phyloP scores from a whole-genome alignment of 768 basidiomycete genomes.

The Rhodotorula paludigena region DNA sequence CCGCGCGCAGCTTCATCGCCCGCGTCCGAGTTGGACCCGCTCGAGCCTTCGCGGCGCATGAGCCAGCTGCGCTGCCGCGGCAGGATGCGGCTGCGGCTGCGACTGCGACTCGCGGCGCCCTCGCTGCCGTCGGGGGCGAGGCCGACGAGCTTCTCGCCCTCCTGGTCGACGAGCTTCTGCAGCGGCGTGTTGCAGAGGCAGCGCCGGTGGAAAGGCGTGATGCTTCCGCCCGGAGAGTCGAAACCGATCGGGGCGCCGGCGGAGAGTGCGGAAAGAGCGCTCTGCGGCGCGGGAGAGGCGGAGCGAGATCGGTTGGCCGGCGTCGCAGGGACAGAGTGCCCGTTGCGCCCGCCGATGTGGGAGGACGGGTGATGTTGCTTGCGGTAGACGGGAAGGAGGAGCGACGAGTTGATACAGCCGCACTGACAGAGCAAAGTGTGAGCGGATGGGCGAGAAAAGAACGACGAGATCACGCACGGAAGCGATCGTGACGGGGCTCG shows the following conservation, averaged over 20 bases:
- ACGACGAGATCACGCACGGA: conserved; percentile 7
- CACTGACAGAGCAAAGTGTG: conserved; percentile 1
- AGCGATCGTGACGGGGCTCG: conserved; percentile 19
- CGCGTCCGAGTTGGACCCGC: not conserved
- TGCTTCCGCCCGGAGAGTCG: conserved; percentile 6
- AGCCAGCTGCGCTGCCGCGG: not conserved
- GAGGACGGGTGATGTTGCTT: not conserved
- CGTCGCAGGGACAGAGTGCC: not conserved
- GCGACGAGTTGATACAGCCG: conserved; percentile 29
- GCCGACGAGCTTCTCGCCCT: conserved; percentile 22
- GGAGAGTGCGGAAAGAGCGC: not conserved
- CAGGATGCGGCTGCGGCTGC: not conserved
- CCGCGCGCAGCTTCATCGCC: not conserved
- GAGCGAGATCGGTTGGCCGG: not conserved
- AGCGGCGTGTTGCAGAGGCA: conserved; percentile 32
- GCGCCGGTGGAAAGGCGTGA: conserved; percentile 31
- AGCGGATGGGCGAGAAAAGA: not conserved
- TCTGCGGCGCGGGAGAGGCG: not conserved
- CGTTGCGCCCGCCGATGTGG: not conserved
- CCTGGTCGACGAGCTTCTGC: conserved; percentile 15
- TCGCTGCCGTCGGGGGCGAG: conserved; percentile 23
- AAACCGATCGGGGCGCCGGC: not conserved
- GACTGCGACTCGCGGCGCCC: not conserved
- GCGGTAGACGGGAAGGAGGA: conserved; percentile 28
- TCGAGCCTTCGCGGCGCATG: too few relatives aligned